A percentile compares a stretch with the other conserved stretches of the same genome.
These are phyloP conservation scores for Poterioochromonas sp. DNA, from an alignment of 352 stramenopile genomes.

Conservation along the genomic window DNA sequence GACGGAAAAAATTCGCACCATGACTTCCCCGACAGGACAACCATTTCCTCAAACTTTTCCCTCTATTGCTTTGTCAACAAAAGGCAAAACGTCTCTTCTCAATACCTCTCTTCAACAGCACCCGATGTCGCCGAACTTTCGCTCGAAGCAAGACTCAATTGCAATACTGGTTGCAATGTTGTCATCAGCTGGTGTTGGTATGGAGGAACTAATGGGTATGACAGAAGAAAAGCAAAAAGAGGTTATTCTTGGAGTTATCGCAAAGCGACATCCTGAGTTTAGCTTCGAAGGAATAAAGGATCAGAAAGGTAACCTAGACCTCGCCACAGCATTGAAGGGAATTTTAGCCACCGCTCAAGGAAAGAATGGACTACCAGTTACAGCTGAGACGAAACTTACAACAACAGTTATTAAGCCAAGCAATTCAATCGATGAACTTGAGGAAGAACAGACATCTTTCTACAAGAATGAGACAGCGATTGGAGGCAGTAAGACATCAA, in stretches of 20 bases:
- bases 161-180: not conserved
- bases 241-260: not conserved
- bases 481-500: not conserved
- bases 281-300: not conserved
- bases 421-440: too few relatives aligned
- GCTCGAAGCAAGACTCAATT: constrained; percentile 3
- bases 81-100: too few relatives aligned
- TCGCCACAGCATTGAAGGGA: not conserved
- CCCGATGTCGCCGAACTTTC: not conserved
- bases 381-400: too few relatives aligned
- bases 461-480: not conserved
- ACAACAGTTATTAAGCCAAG: too few relatives aligned
- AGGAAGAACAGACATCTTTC: not conserved
- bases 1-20: not conserved
- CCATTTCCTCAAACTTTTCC: not conserved
- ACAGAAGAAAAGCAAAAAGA: not conserved
- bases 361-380: not conserved
- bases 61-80: not conserved
- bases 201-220: not conserved
- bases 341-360: not conserved
- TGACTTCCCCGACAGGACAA: not conserved
- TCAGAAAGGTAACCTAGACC: not conserved
- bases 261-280: not conserved
- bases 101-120: not conserved
- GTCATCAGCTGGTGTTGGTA: not conserved